Base-by-base conservation (phyloP, 768 basidiomycete genomes). In the Trametes gibbosa region DNA sequence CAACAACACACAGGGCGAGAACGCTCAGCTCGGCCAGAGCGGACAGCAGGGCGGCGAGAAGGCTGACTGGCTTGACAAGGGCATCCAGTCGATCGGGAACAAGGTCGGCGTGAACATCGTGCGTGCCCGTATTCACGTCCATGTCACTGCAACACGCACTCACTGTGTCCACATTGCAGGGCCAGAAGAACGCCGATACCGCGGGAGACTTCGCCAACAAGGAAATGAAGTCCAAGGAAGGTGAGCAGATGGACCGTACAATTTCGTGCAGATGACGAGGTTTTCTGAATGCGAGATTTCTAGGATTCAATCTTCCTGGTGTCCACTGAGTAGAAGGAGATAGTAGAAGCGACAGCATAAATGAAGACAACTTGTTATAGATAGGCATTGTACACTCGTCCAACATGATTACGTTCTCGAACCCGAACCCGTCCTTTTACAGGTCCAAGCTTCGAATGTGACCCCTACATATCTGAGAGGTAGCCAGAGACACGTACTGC, bases 61-160 rank as follows among this genome's bases (percentile, higher is more conserved):
- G 56, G 49, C 67, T 54, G 67, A 70, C 47, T 70, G 69, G 69
- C 66, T 70, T 40, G 67, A 70, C 61, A 70, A 70, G 65, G 67
- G 67, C 51, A 65, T 70, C 43, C 42, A 61, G 48, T 14, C 39
- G 16, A 56, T 58, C 19, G 65, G 69, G 12, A 46, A 67, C 56
- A 65, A 68, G 59, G 58, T 52, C 8, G 69, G 69, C 24, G 32
- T 62, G 23, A 66, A 70, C 60, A 34, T 68, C 42, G 69, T 68
- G 35, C 45, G 67, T 63, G 12, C 29, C n/a, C 14, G n/a, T 29
- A 2, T 21, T 34, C 1, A n/a, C 8, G 6, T 13, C 13, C n/a
- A 0, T 7, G 43, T 16, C 12, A 13, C 13, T 3, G 14, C 4
- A 14, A 0, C 3, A 29, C 16, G 9, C 21, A 14, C 34, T 49